A percentile compares a stretch with the other conserved stretches of the same genome.
These are phyloP conservation scores for Starmerella etchellsii DNA, from an alignment of 805 yeast species.

Conservation along the genomic window DNA sequence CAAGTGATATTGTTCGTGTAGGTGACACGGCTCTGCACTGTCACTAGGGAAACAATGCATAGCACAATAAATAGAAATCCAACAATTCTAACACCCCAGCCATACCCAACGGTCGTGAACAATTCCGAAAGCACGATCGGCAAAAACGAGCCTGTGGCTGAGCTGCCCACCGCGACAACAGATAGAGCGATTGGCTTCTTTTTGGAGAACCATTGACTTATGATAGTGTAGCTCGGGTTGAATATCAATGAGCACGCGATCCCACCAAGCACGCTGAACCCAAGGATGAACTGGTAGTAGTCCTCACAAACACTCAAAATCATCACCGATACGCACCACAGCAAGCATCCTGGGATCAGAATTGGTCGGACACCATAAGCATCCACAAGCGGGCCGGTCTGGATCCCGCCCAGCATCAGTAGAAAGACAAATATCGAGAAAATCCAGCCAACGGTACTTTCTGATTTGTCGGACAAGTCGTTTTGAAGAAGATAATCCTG, in stretches of 20 bases:
- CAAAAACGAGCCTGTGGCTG: conserved; percentile 48
- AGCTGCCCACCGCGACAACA: conserved; percentile 49
- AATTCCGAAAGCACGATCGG: conserved; percentile 41
- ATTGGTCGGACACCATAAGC: conserved; percentile 39
- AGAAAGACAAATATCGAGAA: conserved; percentile 33
- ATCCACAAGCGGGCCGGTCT: conserved; percentile 42
- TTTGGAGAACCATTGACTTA: conserved; percentile 47
- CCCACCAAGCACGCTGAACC: conserved; percentile 42
- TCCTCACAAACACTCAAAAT: conserved; percentile 36
- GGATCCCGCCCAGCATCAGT: conserved; percentile 36
- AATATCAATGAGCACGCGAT: conserved; percentile 30
- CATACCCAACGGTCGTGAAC: conserved; percentile 40
- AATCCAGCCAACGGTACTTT: conserved; percentile 53
- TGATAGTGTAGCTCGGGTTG: conserved; percentile 41
- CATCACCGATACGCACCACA: conserved; percentile 38
- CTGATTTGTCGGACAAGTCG: conserved; percentile 26
- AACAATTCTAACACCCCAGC: conserved; percentile 45
- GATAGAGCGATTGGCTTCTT: conserved; percentile 50
- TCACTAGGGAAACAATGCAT: conserved; percentile 25
- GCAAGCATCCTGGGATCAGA: conserved; percentile 33
- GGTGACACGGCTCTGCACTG: conserved; percentile 28
- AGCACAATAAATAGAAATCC: conserved; percentile 23
- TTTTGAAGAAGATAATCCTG: conserved; percentile 47
- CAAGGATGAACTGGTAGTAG: conserved; percentile 46
- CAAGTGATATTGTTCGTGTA: not conserved